Base-by-base conservation (phyloP, 2,329 filamentous ascomycete species). In the Fusarium denticulatum region DNA sequence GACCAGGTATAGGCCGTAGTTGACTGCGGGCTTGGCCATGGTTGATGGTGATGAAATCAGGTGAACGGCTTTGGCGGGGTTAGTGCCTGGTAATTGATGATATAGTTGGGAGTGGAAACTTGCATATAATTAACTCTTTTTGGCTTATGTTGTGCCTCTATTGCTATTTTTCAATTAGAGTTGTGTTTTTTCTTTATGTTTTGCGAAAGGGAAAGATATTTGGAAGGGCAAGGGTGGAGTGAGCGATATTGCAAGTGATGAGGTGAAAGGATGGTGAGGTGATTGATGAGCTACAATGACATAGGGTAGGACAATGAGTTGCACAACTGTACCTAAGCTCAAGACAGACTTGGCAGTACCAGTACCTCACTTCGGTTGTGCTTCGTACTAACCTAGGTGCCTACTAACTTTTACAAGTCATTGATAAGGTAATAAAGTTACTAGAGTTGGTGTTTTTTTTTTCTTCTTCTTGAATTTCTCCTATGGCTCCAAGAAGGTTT, bases 1-100 rank as follows among this genome's bases (percentile, higher is more conserved):
- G 76, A 98, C 95, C 65, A 98, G 88, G 81, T 98, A 98, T 43
- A 98, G 86, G 55, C 92, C 91, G 81, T 97, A 95, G 83, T 97
- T 91, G 52, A 92, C 86, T 26, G 83, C 37, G 7, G 59, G 56
- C 26, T 77, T 79, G 47, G 69, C 36, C 52, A 56, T 61, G 22
- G 60, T 28, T 32, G 39, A 36, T 28, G 58, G 26, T 39, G 46
- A 67, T 55, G 46, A 45, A 40, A 36, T 24, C 30, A 34, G 42
- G 26, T 22, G 28, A 18, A n/a, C 28, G 57, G 43, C 45, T 66
- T 26, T 62, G 53, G 68, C 36, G 61, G 65, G 62, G 61, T 75
- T n/a, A 67, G 36, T 22, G 24, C 30, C 26, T 42, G 26, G 30
- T 22, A 39, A 53, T 58, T 50, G 50, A 58, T 20, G 50, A 45